Evolutionary conservation across 352 stramenopile genomes (phyloP), one percentile per base, ranked within the genome.

Genomic region (Globisporangium paroecandrum): DNA sequence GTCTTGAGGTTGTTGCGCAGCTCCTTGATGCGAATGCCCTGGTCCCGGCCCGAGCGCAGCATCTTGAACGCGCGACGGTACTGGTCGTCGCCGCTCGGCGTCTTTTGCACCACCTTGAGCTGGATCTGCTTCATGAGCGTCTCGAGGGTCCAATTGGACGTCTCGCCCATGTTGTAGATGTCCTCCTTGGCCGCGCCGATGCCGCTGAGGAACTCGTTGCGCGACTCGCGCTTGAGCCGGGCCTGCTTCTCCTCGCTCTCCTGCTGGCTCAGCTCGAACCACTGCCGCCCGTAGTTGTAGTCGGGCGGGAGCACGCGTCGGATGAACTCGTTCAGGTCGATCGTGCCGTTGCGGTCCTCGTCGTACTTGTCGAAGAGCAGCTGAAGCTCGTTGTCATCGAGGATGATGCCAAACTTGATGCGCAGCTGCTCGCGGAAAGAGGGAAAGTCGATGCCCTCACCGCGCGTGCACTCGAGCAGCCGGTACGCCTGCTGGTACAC

Each of bases 281-380:
- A 94, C 62, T 91, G 83, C 27, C 70, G 74, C 0, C 80, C 82
- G 54, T 89, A 89, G 64, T 90, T 86, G 74, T 90, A 93, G 59
- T 94, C 84, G 7, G 81, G 82, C 10, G 85, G 85, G 13, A 94
- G 67, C 43, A 93, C 85, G n/a, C 73, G 81, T 1, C 82, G 73
- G 47, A 94, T 92, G 64, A 96, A 94, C 70, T 95, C 85, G 46
- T 91, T 81, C 43, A 96, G 72, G 65, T 95, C 85, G 64, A 94
- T 93, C 24, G 71, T 90, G 62, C 87, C 89, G 53, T 94, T 90
- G 20, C 72, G 71, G 62, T 94, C 85, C 43, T 90, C 82, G 66
- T 95, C 86, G 66, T 93, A 94, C 75, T 91, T 93, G 73, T 91
- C 82, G 65, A 96, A 96, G 4, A 96, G 78, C 36, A 87, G 71